Evolutionary conservation across 2,329 filamentous ascomycete genomes (phyloP).

Genomic region (Ramichloridium luteum): DNA sequence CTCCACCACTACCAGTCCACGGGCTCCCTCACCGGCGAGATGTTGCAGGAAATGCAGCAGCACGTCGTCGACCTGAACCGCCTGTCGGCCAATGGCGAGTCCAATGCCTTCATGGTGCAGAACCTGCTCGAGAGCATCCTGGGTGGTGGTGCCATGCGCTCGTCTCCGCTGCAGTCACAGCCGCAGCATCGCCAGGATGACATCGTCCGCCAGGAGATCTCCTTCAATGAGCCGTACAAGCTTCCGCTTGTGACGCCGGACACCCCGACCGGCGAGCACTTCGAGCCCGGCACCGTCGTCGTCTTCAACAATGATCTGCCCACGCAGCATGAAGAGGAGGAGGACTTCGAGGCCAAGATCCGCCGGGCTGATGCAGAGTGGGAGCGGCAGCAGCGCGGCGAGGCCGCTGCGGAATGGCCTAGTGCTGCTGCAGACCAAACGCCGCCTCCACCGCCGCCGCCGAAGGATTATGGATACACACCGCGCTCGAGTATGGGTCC

Average conservation of each 20-base stretch:
- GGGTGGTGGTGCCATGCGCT: too few species aligned
- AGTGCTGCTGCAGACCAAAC: slow-evolving; percentile 17
- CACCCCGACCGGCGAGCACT: slow-evolving; percentile 19
- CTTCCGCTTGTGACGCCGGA: slow-evolving; percentile 22
- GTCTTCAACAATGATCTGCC: slow-evolving; percentile 16
- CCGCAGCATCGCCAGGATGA: slow-evolving; percentile 9
- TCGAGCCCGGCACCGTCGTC: slow-evolving; percentile 20
- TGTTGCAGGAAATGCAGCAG: slow-evolving; percentile 23
- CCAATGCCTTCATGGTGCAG: slow-evolving; percentile 24
- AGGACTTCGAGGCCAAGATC: slow-evolving; percentile 21
- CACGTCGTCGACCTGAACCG: slow-evolving; percentile 22
- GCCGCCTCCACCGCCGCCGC: slow-evolving; percentile 27
- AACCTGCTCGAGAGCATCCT: slow-evolving; percentile 24
- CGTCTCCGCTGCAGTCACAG: slow-evolving; percentile 8
- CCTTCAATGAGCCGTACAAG: slow-evolving; percentile 13
- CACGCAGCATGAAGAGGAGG: slow-evolving; percentile 13
- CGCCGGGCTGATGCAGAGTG: slow-evolving; percentile 22
- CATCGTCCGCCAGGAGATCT: slow-evolving; percentile 10
- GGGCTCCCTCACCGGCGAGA: slow-evolving; percentile 21
- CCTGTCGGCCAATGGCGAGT: slow-evolving; percentile 23
- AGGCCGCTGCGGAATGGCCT: slow-evolving; percentile 7
- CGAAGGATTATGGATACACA: slow-evolving; percentile 31
- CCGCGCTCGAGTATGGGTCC: slow-evolving; percentile 21
- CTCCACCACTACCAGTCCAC: slow-evolving; percentile 21
- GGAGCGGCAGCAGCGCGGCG: slow-evolving; percentile 20